Evolutionary conservation across 2,329 filamentous ascomycete genomes (phyloP).

Genomic region (Stemphylium lycopersici): DNA sequence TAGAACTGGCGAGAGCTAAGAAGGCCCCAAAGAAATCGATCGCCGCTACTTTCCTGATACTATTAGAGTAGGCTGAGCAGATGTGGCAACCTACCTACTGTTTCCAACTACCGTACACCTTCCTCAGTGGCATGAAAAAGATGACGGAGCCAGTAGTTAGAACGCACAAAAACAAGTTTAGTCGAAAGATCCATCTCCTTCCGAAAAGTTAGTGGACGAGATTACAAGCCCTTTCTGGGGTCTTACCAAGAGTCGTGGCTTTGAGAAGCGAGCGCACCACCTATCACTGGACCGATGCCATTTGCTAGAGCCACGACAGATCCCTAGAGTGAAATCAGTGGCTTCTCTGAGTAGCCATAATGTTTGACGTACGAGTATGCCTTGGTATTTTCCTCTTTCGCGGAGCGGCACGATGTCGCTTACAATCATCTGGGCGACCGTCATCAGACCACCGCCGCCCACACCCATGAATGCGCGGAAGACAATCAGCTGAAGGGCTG

Average conservation of each 20-base stretch:
- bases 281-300: conserved; percentile 36
- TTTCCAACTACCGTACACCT: conserved; percentile 58
- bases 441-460: conserved; percentile 66
- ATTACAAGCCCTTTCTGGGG: too few relatives aligned
- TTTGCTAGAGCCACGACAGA: conserved; percentile 35
- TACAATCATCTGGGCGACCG: conserved; percentile 47
- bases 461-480: conserved; percentile 67
- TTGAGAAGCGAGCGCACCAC: conserved; percentile 33
- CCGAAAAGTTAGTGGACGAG: background rate
- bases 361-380: conserved; percentile 27
- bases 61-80: background rate
- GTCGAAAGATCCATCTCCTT: conserved; percentile 30
- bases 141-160: conserved; percentile 25
- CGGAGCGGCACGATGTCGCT: conserved; percentile 47
- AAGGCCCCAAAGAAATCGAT: conserved; percentile 67
- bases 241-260: conserved; percentile 25
- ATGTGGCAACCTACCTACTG: conserved; percentile 41
- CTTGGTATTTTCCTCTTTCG: conserved; percentile 50
- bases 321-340: conserved; percentile 37
- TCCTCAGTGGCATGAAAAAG: conserved; percentile 49
- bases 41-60: conserved; percentile 31
- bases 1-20: conserved; percentile 59
- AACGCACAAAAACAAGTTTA: conserved; percentile 47
- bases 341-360: background rate
- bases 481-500: conserved; percentile 61